Evolutionary conservation across 495 filamentous ascomycete species (phyloP), one percentile per base, ranked within the genome.

Genomic region (Daldinia bambusicola): DNA sequence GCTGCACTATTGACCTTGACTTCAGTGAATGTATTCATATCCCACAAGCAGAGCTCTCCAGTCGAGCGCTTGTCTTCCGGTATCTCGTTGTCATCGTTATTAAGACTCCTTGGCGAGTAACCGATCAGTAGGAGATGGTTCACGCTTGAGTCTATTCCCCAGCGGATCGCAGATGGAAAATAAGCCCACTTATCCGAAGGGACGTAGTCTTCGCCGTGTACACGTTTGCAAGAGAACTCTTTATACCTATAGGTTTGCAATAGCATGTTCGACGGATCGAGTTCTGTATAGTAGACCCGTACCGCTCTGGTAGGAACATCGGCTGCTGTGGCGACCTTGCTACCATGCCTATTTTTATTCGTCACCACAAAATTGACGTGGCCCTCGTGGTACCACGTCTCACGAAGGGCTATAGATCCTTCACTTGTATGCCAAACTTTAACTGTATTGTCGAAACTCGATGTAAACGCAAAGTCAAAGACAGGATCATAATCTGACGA

Each of bases 371-470:
- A 85, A 63, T 92, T 88, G 4, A 99, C 91, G 41, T 86, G 84
- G 0, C 89, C 89, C 14, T 82, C 80, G 76, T 97, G 93, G 2
- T 74, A 26, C 74, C 94, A 85, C 1, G 85, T 88, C 41, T 83
- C 83, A 6, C 82, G 56, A 1, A 80, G 74, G 0, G 57, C 36
- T 78, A 86, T 82, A 74, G 75, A 74, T 22, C 75, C 41, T 34
- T 75, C 76, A 4, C 80, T 61, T 0, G 85, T 79, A 60, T 87
- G 81, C 92, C 94, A 98, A 8, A 93, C 77, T 61, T 93, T 93
- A 22, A 95, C 89, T 0, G 88, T 91, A 6, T 87, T 80, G 67
- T 99, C 95, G 71, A 92, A 96, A 30, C 93, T 92, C 0, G 89
- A 90, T 0, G 93, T 94, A 68, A 90, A 97, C 0, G 94, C 83